phyloP scores from a whole-genome alignment of 768 basidiomycete genomes.

The Boletellus ananas region DNA sequence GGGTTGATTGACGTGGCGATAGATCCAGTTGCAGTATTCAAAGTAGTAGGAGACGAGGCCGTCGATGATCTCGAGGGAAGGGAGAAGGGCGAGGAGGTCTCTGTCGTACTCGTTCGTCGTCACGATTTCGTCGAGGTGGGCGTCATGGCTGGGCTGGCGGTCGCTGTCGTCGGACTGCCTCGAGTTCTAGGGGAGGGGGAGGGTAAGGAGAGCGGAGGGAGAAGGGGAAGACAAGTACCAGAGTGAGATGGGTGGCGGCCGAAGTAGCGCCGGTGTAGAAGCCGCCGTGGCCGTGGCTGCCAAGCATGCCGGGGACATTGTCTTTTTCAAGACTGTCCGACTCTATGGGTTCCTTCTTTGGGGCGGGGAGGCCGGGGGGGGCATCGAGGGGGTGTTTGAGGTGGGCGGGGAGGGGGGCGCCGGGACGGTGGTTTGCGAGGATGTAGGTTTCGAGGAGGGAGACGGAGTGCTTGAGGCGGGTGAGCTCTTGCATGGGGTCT shows the following conservation, averaged over 20 bases:
- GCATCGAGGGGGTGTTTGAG: conserved; percentile 26
- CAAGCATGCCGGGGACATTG: conserved; percentile 60
- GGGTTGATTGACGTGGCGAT: conserved; percentile 67
- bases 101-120: conserved; percentile 59
- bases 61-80: conserved; percentile 65
- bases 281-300: conserved; percentile 61
- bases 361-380: conserved; percentile 31
- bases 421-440: conserved; percentile 30
- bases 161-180: conserved; percentile 51
- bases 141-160: conserved; percentile 52
- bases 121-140: conserved; percentile 36
- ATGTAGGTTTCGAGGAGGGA: conserved; percentile 37
- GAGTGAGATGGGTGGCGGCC: conserved; percentile 62
- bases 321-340: conserved; percentile 44
- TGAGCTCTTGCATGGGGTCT: conserved; percentile 39
- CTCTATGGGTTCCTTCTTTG: conserved; percentile 54
- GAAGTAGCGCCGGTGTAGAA: conserved; percentile 80
- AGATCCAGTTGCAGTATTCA: conserved; percentile 86
- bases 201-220: conserved; percentile 15
- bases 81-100: conserved; percentile 66
- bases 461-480: conserved; percentile 39
- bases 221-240: conserved; percentile 37
- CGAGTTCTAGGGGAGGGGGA: conserved; percentile 32
- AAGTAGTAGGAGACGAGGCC: conserved; percentile 74
- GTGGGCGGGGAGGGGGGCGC: conserved; percentile 4